Base-by-base conservation (phyloP, 108 stramenopile species). In the Discostella stelligeroides region DNA sequence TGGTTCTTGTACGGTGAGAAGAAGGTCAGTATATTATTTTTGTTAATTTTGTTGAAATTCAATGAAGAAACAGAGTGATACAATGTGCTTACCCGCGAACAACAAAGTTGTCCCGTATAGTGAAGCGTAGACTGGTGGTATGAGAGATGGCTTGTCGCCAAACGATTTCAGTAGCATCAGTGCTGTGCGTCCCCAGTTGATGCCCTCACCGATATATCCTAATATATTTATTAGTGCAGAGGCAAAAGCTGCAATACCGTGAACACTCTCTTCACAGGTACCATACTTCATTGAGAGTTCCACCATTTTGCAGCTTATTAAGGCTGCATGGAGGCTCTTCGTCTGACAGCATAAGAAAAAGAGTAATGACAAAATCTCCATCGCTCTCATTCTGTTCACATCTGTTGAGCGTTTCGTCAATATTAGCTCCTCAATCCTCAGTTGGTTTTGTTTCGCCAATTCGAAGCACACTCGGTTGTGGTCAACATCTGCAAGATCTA, bases 221-320 rank as follows among this genome's bases (percentile, higher is more conserved):
- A 68, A 49, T 8, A 57, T 63, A 49, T 27, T 46, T 46, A 68
- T 53, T 13, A 63, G 27, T 20, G 51, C 42, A 37, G n/a, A 24
- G 6, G 61, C 66, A 57, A 68, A 68, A 39, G 38, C 54, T 23
- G 53, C 61, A 46, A 49, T 14, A 14, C 48, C 75, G 30, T 68
- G 53, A 11, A 43, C 23, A 45, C 61, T 68, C 1, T 76, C 60
- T 46, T 63, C 55, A 34, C 67, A 63, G 34, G 49, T 43, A 25
- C 75, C 75, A 63, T 63, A 56, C 1, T 43, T 56, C 18, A 68
- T 56, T 15, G 75, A 68, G 20, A 63, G 30, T 38, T 68, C 67
- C 17, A 76, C 55, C 75, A 76, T 76, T 57, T 53, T 45, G 14
- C 60, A 63, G 23, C 45, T n/a, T 2, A 68, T 29, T 13, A 63